These are phyloP conservation scores for Urtica urens DNA, from an alignment of 306 rosid genomes.

Conservation along the genomic window DNA sequence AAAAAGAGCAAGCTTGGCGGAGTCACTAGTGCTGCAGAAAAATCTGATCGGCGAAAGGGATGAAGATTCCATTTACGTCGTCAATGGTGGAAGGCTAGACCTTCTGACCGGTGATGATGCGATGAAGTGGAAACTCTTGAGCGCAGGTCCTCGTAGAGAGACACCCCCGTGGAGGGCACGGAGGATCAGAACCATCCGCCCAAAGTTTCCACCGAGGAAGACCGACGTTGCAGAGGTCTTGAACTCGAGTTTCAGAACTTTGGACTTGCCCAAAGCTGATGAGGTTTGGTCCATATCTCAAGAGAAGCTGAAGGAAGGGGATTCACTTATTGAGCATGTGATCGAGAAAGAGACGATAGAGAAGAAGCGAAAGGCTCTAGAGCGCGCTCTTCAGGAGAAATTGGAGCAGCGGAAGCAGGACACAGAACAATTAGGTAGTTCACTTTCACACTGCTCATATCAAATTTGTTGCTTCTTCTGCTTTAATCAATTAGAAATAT, in stretches of 20 bases:
- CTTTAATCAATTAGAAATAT: constrained; percentile 5
- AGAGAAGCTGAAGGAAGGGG: constrained; percentile 65
- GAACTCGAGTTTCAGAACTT: constrained; percentile 46
- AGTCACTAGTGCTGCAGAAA: constrained; percentile 46
- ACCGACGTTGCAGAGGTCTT: constrained; percentile 42
- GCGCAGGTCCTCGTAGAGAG: constrained; percentile 69
- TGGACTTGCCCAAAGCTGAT: constrained; percentile 54
- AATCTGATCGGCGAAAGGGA: constrained; percentile 29
- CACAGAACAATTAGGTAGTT: constrained; percentile 58
- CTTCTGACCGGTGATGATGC: constrained; percentile 52
- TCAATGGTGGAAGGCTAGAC: constrained; percentile 69
- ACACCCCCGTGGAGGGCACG: constrained; percentile 83
- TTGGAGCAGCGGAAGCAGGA: constrained; percentile 41
- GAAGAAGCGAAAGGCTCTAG: constrained; percentile 55
- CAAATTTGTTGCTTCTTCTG: constrained; percentile 10
- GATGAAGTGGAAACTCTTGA: constrained; percentile 64
- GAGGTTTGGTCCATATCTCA: constrained; percentile 74
- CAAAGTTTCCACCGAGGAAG: constrained; percentile 66
- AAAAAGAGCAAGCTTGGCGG: constrained; percentile 53
- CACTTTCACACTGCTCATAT: too few relatives aligned
- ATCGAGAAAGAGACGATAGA: constrained; percentile 51
- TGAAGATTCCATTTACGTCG: constrained; percentile 36
- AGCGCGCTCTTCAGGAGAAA: constrained; percentile 41
- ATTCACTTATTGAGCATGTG: constrained; percentile 42
- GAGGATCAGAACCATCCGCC: constrained; percentile 48